These are phyloP conservation scores for Anaeramoeba ignava DNA, from an alignment of 78 protist species.

Conservation along the genomic window DNA sequence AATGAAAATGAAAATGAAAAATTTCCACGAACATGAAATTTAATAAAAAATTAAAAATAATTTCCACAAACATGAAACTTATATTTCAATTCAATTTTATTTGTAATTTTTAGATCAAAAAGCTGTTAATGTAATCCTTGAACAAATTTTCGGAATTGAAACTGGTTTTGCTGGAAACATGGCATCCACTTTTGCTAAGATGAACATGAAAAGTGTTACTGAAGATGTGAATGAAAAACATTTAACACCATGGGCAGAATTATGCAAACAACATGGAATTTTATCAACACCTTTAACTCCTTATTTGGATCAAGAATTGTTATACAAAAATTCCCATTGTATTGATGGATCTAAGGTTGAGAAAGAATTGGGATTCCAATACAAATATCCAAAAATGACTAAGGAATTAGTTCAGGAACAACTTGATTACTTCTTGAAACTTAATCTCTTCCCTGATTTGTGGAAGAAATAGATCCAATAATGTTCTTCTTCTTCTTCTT, in stretches of 20 bases:
- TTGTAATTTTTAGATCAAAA: slow-evolving; percentile 32
- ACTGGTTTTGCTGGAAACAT: slow-evolving; percentile 56
- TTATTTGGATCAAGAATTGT: too few relatives aligned
- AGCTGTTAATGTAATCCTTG: slow-evolving; percentile 41
- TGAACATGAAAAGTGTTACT: slow-evolving; percentile 37
- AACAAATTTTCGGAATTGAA: slow-evolving; percentile 61
- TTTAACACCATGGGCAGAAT: slow-evolving; percentile 78
- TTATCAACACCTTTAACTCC: not conserved
- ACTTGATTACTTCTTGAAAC: too few relatives aligned
- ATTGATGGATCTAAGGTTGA: too few relatives aligned
- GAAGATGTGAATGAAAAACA: slow-evolving; percentile 76
- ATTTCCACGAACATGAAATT: not conserved
- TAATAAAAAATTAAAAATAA: not conserved
- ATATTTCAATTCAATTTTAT: not conserved
- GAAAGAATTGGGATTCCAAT: too few relatives aligned
- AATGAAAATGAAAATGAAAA: not conserved
- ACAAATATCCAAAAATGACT: too few relatives aligned
- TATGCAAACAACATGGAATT: slow-evolving; percentile 30
- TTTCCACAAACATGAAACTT: not conserved
- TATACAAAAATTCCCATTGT: too few relatives aligned
- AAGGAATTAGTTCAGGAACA: too few relatives aligned
- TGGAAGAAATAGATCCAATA: too few relatives aligned
- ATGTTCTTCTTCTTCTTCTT: too few relatives aligned
- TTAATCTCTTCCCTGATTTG: too few relatives aligned
- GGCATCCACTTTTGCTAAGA: slow-evolving; percentile 35